Base-by-base conservation (phyloP, 2,329 filamentous ascomycete species). In the Aureobasidium sp. region DNA sequence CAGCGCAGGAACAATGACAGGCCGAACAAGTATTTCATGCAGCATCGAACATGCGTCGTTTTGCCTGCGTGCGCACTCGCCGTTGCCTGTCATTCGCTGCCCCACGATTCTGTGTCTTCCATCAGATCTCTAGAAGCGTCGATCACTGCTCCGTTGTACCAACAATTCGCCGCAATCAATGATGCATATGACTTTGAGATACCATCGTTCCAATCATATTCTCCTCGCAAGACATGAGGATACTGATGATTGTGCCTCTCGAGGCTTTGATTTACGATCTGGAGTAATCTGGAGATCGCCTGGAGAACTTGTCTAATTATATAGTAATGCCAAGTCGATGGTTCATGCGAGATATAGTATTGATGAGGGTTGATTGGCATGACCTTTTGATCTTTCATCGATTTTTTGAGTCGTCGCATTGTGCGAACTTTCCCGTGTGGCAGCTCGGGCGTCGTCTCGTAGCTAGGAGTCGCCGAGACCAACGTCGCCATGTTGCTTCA, bases 301-400 rank as follows among this genome's bases (percentile, higher is more conserved):
- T 39, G 42, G 29, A 39, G 55, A 48, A 39, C 12, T 23, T 29
- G 39, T 44, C 17, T 5, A 56, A 34, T 37, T 12, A 37, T 58
- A n/a, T 37, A 20, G 26, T 34, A 23, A 58, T 39, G 55, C 55
- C 34, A 58, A 58, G 55, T 39, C 55, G 42, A 48, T 39, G 55
- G 55, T 58, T 48, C 55, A 58, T 58, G 55, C 55, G 55, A 58
- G 55, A 48, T 37, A 37, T 37, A 48, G 42, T 51, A 48, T 39
- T 7, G 39, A 34, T 23, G 26, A 15, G 23, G 26, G 34, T n/a
- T 27, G 53, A 57, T n/a, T 46, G 32, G 8, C 15, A 4, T 5
- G 17, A 8, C 27, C n/a, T 32, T 48, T 32, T 52, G 50, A 20
- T 17, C 34, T 53, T 53, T 53, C 9, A 23, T 48, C 12, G 32